A percentile compares a stretch with the other conserved stretches of the same genome.
Conservation (phyloP, 148 eudicot genomes). For the Pharnaceum exiguum region DNA sequence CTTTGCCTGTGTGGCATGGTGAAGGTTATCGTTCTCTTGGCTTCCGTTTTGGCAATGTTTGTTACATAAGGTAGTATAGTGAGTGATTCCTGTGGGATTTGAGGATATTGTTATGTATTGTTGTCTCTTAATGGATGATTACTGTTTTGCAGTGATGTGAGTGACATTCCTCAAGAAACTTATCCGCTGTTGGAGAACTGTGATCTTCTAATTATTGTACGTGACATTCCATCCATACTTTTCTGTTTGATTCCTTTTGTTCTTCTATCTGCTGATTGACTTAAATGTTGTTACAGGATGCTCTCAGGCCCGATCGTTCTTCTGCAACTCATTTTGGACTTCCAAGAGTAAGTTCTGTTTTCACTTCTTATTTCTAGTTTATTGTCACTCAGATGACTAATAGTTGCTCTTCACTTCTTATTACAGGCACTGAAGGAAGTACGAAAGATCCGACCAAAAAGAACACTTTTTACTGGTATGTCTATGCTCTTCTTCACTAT, state of each 20-base stretch:
- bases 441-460: constrained; percentile 80
- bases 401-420: neutral
- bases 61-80: constrained; percentile 77
- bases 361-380: neutral
- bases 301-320: constrained; percentile 86
- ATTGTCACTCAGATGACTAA: neutral
- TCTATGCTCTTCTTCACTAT: neutral
- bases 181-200: constrained; percentile 85
- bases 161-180: constrained; percentile 95
- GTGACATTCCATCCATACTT: neutral
- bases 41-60: constrained; percentile 79
- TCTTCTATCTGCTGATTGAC: neutral
- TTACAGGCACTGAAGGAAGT: constrained; percentile 90
- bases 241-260: neutral
- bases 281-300: constrained; percentile 50
- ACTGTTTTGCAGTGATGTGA: constrained; percentile 69
- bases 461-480: constrained; percentile 95
- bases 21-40: constrained; percentile 85
- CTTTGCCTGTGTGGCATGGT: constrained; percentile 99
- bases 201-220: constrained; percentile 79
- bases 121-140: neutral
- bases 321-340: constrained; percentile 99
- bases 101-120: neutral
- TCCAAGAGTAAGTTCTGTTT: constrained; percentile 52
- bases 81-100: neutral